Base-by-base conservation (phyloP, 1,139 yeast species). In the Lodderomyces margitis region DNA sequence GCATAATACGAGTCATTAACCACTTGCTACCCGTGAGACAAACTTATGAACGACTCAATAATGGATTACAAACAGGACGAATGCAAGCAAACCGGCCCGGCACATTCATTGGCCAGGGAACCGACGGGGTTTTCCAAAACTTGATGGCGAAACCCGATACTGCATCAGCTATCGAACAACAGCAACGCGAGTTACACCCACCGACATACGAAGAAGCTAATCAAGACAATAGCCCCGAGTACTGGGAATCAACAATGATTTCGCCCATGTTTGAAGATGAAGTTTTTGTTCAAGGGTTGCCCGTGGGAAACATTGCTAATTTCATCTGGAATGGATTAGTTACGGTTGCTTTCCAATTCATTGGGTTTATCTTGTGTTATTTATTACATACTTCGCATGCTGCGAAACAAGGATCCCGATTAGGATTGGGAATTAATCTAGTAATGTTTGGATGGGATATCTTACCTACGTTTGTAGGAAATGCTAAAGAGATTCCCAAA, bases 121-220 rank as follows among this genome's bases (percentile, higher is more conserved):
- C 80, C 16, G 98, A 92, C 61, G 98, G 98, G 8, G 98, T 92
- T 6, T 92, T 92, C 63, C 81, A 94, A 37, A 92, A 92, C 60
- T 65, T 92, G 54, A 79, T 86, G 56, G 98, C 98, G 5, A 91
- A 89, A 56, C 91, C 91, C 8, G 89, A 82, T 45, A 59, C 71
- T 3, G 84, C 80, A 47, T 60, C 68, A 9, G 51, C 51, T 14
- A 51, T 62, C 15, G 57, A 58, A 11, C 68, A 65, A 37, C 70
- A 69, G 33, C 30, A 37, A 15, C 30, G 35, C n/a, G 75, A 69
- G 41, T 70, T 70, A 37, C 70, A 72, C 39, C 95, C 97, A n/a
- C 98, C 98, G 1, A 74, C 94, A 0, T 92, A 94, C 62, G 96
- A 87, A 46, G 97, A 91, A 56, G 98, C 96, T 0, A 91, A 96